Percentiles rank a stretch among this genome's conserved stretches.
phyloP scores from a whole-genome alignment of 192 early-diverging fungal genomes.

The Paraglomus occultum region DNA sequence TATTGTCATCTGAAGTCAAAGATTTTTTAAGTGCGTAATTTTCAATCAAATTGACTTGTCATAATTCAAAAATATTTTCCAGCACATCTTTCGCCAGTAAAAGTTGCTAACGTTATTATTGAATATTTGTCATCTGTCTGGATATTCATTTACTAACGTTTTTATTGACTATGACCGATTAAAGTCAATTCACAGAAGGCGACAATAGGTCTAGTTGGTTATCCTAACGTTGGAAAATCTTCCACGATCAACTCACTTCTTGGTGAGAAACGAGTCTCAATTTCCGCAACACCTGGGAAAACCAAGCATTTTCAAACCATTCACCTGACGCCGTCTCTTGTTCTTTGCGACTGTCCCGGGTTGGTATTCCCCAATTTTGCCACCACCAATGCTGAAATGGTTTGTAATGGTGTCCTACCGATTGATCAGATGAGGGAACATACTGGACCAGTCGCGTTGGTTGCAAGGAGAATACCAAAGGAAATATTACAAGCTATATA shows the following conservation, averaged over 20 bases:
- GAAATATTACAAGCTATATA: conserved; percentile 86
- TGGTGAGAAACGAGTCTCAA: conserved; percentile 91
- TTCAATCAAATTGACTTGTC: neutral
- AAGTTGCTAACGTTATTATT: neutral
- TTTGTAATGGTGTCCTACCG: conserved; percentile 97
- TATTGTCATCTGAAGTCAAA: conserved; percentile 48
- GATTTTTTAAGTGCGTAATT: conserved; percentile 40
- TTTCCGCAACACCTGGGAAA: conserved; percentile 96
- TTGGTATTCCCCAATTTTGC: conserved; percentile 99
- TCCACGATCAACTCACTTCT: conserved; percentile 97
- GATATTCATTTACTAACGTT: conserved; percentile 6
- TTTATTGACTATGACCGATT: conserved; percentile 22
- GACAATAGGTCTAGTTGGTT: conserved; percentile 96
- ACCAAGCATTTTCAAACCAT: conserved; percentile 99
- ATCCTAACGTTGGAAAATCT: conserved; percentile 99
- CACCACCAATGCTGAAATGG: conserved; percentile 97
- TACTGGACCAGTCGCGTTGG: conserved; percentile 80
- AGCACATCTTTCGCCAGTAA: neutral
- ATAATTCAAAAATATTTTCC: neutral
- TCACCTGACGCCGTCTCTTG: conserved; percentile 75
- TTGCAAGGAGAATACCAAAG: conserved; percentile 84
- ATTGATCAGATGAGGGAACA: conserved; percentile 98
- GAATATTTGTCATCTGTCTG: neutral
- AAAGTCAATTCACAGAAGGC: conserved; percentile 50
- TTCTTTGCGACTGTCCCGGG: conserved; percentile 99